Evolutionary conservation across 2,329 filamentous ascomycete genomes (phyloP), one percentile per base, ranked within the genome.

Genomic region (Ceratocystis variospora): DNA sequence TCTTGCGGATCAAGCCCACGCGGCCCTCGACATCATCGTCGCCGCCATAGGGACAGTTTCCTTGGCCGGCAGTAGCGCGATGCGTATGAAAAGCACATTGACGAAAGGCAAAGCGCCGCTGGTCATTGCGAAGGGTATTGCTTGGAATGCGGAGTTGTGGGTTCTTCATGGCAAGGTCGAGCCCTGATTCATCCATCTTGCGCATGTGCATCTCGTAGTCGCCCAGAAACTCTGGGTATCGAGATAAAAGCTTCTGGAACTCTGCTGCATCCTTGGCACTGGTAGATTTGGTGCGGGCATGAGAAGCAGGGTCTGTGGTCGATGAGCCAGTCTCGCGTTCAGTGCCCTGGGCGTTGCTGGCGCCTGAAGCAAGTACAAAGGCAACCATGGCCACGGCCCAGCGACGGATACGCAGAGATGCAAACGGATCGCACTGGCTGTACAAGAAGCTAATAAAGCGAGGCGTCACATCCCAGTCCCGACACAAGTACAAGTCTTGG

Each of bases 51-150:
- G 81, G 81, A 68, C 82, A 85, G n/a, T 73, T 74, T 4, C 77
- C 77, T 72, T 85, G 78, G 22, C 81, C 82, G 44, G 83, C 80
- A 6, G 76, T 73, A 3, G 80, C 77, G 22, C 82, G 77, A 70
- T 85, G 82, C 46, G 79, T 82, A 72, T 85, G 82, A 70, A 85
- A 85, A 12, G 81, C 82, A 72, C 82, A 85, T 72, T 82, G 80
- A 28, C 82, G 77, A 72, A 84, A 85, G n/a, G 82, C 82, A 70
- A 83, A 84, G 63, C 79, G 76, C 45, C 82, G 79, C 74, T 83
- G 80, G 59, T 82, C 81, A 73, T 79, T 82, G 68, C 79, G 76
- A 25, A 84, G 75, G 66, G 76, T 75, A 75, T 84, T 84, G 69
- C 78, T 79, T 15, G 80, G 79, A 64, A 85, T 78, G 68, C 82